These are phyloP conservation scores for Yamadazyma kitorensis DNA, from an alignment of 805 yeast species.

Conservation along the genomic window DNA sequence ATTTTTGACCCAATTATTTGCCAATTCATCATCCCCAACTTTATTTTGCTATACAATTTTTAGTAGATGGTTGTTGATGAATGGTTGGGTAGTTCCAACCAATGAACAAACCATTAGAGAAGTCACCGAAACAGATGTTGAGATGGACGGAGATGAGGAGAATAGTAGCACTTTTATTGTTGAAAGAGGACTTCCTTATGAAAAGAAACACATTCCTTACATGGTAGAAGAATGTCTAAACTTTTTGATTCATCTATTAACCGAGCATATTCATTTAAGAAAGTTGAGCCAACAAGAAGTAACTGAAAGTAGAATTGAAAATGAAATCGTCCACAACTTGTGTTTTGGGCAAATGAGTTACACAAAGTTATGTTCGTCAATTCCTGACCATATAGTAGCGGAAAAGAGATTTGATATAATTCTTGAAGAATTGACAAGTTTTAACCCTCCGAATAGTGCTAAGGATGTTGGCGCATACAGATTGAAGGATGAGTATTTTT, in stretches of 20 bases:
- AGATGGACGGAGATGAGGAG: neutral
- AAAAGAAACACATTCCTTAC: constrained; percentile 48
- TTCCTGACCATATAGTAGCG: constrained; percentile 73
- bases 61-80: constrained; percentile 64
- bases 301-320: constrained; percentile 48
- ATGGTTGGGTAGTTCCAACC: constrained; percentile 22
- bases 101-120: constrained; percentile 8
- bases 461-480: constrained; percentile 37
- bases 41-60: constrained; percentile 55
- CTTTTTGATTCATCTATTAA: constrained; percentile 61
- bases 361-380: constrained; percentile 60
- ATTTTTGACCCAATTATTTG: constrained; percentile 65
- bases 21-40: constrained; percentile 50
- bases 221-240: constrained; percentile 80
- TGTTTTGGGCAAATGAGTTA: constrained; percentile 73
- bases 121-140: neutral
- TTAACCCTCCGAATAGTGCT: constrained; percentile 29
- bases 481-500: constrained; percentile 34
- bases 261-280: constrained; percentile 61
- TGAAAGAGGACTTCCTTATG: constrained; percentile 25
- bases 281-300: constrained; percentile 49
- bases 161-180: neutral
- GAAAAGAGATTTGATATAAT: constrained; percentile 69
- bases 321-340: constrained; percentile 80
- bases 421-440: constrained; percentile 31